Evolutionary conservation across 2,329 filamentous ascomycete genomes (phyloP), one percentile per base, ranked within the genome.

Genomic region (Monosporascus cannonballus): DNA sequence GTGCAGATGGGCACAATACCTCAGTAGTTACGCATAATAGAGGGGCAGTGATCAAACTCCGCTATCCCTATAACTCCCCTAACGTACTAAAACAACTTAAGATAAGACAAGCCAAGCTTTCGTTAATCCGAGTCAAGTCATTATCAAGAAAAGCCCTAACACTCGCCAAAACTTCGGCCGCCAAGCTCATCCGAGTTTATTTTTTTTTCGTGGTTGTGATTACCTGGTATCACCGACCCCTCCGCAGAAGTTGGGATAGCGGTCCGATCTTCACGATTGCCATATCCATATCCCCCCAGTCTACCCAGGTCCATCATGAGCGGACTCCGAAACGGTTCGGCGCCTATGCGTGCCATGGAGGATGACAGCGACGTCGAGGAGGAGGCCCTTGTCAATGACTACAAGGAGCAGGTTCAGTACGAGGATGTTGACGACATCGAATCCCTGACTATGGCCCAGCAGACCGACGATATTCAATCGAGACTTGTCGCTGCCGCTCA

Each of bases 361-460:
- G 88, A 93, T 73, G 91, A 95, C 70, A 96, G 90, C 69, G 94
- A 97, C 72, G 88, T 90, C 61, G 92, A 96, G 76, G 93, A 97
- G 80, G 94, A 97, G 76, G 88, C 88, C 65, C 84, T 99, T 62
- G 94, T 91, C 66, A 90, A 91, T 74, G 91, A 97, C 76, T 96
- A 96, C 82, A 87, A 86, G 71, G 90, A 96, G 77, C 93, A 96
- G 74, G 90, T 96, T 64, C 90, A 94, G 71, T 96, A 93, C 68
- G 90, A 96, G 67, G 91, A 92, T 69, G 85, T 95, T 64, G 91
- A 93, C 71, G 83, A 85, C 70, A 84, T 84, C 64, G 85, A 74
- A 68, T 86, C 83, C 51, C 70, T 87, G 70, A 85, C 79, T 65
- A 85, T 84, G 71, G 83, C 81, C 64, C 85, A 86, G 67, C 88